Evolutionary conservation across 164 flowering plant species (phyloP), one percentile per base, ranked within the genome.

Genomic region (Aristolochia fimbriata): DNA sequence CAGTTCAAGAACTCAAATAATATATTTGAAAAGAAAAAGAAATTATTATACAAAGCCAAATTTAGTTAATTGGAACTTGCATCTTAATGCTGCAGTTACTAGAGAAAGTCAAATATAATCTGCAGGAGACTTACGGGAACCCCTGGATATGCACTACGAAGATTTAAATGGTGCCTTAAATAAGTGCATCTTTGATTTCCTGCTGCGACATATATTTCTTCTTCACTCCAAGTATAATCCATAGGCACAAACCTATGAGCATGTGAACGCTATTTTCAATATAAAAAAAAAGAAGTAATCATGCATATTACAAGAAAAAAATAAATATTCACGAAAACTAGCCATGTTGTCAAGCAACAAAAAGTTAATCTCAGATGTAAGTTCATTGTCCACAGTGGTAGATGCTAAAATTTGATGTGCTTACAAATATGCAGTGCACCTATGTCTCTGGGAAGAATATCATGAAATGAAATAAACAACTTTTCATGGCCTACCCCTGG

Each of bases 71-170:
- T 0, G 52, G 17, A 16, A 49, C 21, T 21, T 21, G 10, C 21
- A 21, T 11, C 52, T 4, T 17, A 21, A 13, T n/a, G 22, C 52
- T 16, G 11, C 19, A 27, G 30, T 2, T 27, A 27, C 30, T 27
- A 5, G 8, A 49, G 22, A 49, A 49, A 17, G 10, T 49, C 52
- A 49, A 8, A 15, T 15, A 16, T 49, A 5, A 20, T 19, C 24
- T 4, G 56, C 17, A 23, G 12, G 1, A 12, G 23, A 30, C 57
- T 23, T 80, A 89, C 97, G 51, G 95, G 87, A 71, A 85, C 68
- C 24, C 78, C 87, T 61, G 23, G 30, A 71, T 87, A 87, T 50
- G 87, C 86, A 84, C 97, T 87, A 51, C 15, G 51, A 30, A 87
- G 84, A 48, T 80, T 71, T 47, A 90, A 66, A 14, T 57, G 62